These are phyloP conservation scores for Solanum gandarillasii DNA, from an alignment of 257 asterid genomes.

Conservation along the genomic window DNA sequence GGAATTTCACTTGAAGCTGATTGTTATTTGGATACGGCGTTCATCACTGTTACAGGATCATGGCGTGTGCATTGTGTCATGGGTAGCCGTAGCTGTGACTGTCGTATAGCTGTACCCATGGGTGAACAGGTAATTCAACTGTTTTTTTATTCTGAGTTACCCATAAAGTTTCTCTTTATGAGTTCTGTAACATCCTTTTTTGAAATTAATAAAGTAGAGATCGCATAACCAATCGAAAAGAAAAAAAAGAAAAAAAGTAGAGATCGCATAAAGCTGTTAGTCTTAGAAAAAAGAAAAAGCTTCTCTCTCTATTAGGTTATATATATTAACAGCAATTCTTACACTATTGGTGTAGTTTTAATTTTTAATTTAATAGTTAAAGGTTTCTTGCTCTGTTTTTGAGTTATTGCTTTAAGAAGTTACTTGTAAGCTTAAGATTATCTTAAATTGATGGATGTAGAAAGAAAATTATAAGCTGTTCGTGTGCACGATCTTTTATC, in stretches of 20 bases:
- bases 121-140: conserved; percentile 64
- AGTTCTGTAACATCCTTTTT: background rate
- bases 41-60: conserved; percentile 48
- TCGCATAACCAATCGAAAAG: background rate
- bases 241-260: background rate
- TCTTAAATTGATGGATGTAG: background rate
- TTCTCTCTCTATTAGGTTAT: background rate
- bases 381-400: background rate
- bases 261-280: background rate
- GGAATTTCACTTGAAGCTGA: conserved; percentile 52
- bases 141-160: background rate
- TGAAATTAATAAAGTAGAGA: background rate
- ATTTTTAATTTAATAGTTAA: background rate
- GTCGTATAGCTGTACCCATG: conserved; percentile 82
- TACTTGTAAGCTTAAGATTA: background rate
- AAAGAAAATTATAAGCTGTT: background rate
- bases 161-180: background rate
- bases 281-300: background rate
- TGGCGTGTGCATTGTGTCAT: conserved; percentile 96
- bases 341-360: background rate
- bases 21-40: conserved; percentile 64
- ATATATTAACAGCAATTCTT: background rate
- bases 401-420: background rate
- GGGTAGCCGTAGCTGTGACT: conserved; percentile 76
- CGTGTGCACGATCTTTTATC: background rate